A percentile compares a stretch with the other conserved stretches of the same genome.
These are phyloP conservation scores for Allomyces arbusculus DNA, from an alignment of 192 early-diverging fungal species.

Conservation along the genomic window DNA sequence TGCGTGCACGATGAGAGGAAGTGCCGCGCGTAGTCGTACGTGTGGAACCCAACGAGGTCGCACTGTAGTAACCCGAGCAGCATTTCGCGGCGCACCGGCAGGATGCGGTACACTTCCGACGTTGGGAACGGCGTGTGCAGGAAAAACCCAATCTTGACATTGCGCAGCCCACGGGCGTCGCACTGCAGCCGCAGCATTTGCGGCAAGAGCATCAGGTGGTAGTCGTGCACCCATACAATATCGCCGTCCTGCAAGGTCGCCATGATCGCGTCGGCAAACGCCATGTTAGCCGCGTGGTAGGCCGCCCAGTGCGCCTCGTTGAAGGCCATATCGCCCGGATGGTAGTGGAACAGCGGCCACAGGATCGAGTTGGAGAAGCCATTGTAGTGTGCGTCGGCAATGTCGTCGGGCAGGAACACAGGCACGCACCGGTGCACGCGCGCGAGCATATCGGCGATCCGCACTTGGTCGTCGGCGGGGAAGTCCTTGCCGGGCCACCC, in stretches of 20 bases:
- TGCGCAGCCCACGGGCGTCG: conserved; percentile 26
- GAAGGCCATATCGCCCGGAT: conserved; percentile 94
- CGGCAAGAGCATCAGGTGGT: conserved; percentile 95
- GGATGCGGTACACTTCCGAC: conserved; percentile 88
- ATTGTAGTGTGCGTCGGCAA: conserved; percentile 92
- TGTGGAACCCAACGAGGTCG: conserved; percentile 97
- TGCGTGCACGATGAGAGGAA: conserved; percentile 92
- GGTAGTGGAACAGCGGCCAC: conserved; percentile 99
- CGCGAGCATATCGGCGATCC: conserved; percentile 46
- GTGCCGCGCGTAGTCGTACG: conserved; percentile 97
- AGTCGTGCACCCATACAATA: conserved; percentile 84
- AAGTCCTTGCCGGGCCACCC: conserved; percentile 91
- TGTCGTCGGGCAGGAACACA: conserved; percentile 79
- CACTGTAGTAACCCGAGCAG: conserved; percentile 75
- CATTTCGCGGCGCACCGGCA: conserved; percentile 85
- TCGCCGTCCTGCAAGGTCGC: conserved; percentile 74
- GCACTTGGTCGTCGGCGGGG: conserved; percentile 49
- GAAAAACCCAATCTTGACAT: conserved; percentile 95
- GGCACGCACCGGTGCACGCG: conserved; percentile 70
- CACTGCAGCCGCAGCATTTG: conserved; percentile 54
- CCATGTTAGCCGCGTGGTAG: conserved; percentile 73
- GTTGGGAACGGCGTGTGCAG: conserved; percentile 95
- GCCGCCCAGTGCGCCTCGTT: conserved; percentile 85
- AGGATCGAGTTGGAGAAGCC: conserved; percentile 89
- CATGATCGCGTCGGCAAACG: conserved; percentile 83